Evolutionary conservation across 1,284 basidiomycete species (phyloP), one percentile per base, ranked within the genome.

Genomic region (Melampsora americana): DNA sequence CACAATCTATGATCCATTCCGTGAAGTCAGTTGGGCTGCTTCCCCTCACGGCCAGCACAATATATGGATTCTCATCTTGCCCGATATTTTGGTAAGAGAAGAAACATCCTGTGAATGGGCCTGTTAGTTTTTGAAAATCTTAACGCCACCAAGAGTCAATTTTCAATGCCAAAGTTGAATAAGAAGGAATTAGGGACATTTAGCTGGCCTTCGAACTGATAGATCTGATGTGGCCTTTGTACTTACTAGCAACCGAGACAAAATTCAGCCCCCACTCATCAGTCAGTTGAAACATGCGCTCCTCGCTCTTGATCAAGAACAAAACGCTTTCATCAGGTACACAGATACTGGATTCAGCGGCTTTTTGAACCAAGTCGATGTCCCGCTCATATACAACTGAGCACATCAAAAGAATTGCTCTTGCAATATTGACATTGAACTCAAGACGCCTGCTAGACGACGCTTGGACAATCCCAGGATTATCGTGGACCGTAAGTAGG

Each of bases 341-440:
- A 30, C 16, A 65, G 26, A 26, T 65, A 16, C 9, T 30, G 62
- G 39, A 9, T 14, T 48, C 39, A 30, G 46, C 23, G 18, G 60
- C 69, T 32, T 42, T 50, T 30, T 71, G 44, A 11, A 71, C 39
- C 39, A 46, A 64, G 14, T 16, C 18, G 30, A 20, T 12, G 26
- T 71, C 60, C 2, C 69, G 32, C 44, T 71, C 69, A 46, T 71
- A 71, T 11, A 71, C 39, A 14, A 62, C 64, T 26, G 69, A 4
- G 60, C 69, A 62, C 69, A 71, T 71, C 42, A 71, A 28, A 12
- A 71, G 60, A 60, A 71, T 64, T 35, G 69, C 18, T 23, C 44
- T 2, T 30, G 69, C 69, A 53, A 62, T 59, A 48, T 48, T n/a
- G 14, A 48, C 46, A n/a, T 60, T 60, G 59, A 60, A 60, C 26